Conservation (phyloP, 2,329 filamentous ascomycete genomes). For the Colletotrichum tropicicola region DNA sequence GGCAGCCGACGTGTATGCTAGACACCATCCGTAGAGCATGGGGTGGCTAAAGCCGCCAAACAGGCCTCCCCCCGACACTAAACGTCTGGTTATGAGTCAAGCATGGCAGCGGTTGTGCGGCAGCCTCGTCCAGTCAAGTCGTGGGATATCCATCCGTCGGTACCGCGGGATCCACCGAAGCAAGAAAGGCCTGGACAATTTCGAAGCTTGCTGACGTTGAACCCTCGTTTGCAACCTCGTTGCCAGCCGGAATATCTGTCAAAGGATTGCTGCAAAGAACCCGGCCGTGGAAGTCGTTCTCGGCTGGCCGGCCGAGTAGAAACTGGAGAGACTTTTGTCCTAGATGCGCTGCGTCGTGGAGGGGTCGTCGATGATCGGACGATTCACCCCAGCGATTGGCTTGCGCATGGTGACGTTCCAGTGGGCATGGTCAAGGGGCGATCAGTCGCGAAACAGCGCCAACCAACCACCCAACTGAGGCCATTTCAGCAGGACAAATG, state of each 20-base stretch:
- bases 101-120: constrained; percentile 24
- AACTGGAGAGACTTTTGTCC: neutral
- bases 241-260: neutral
- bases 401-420: constrained; percentile 20
- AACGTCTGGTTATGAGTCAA: constrained; percentile 26
- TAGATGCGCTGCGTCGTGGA: neutral
- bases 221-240: neutral
- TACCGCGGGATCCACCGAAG: constrained; percentile 5
- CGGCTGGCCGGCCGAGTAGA: no score
- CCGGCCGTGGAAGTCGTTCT: no score
- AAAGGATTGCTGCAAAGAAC: no score
- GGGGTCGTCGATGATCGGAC: constrained; percentile 9
- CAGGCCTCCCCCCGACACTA: constrained; percentile 24
- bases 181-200: constrained; percentile 6
- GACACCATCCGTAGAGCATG: constrained; percentile 12
- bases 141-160: constrained; percentile 14
- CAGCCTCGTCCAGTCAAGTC: constrained; percentile 26
- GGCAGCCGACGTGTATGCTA: neutral
- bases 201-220: constrained; percentile 9
- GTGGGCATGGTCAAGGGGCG: constrained; percentile 1
- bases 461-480: neutral
- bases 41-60: constrained; percentile 18
- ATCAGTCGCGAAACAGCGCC: constrained; percentile 9
- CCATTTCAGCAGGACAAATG: neutral
- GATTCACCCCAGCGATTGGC: neutral